Evolutionary conservation across 306 rosid genomes (phyloP), one percentile per base, ranked within the genome.

Genomic region (Malus fusca): DNA sequence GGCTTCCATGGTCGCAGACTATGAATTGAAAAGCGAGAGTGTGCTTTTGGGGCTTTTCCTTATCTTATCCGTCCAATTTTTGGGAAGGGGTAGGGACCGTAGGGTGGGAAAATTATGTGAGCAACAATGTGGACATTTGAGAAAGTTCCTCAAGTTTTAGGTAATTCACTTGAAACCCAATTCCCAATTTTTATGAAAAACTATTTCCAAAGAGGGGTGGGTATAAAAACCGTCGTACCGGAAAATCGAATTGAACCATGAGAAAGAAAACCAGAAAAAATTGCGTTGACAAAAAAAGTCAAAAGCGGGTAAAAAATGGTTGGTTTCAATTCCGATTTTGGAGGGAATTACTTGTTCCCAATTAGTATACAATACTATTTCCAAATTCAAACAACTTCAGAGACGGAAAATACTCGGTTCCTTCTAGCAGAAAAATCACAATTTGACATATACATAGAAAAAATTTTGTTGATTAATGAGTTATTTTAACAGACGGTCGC

Each of bases 1-100:
- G 61, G 96, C 91, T 51, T 91, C 98, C 97, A 94, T 94, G 68
- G 83, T 65, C 33, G 68, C 70, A 60, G 67, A 22, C 19, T 35
- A 10, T 18, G 37, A 51, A 23, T 66, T 26, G 62, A 46, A 61
- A 55, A 8, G 70, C 1, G 73, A 31, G 71, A 9, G 62, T 0
- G 62, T 0, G 10, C 21, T 26, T n/a, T 0, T 3, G 64, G 61
- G 19, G 42, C 42, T 21, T 59, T 37, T 48, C 79, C 86, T 76
- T 82, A 85, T 79, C 88, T 69, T 78, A 81, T 81, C 77, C 5
- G 6, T 17, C 68, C 18, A 11, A 56, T 30, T 30, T 52, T 21
- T 37, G 30, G 0, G 62, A 28, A 35, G 72, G 59, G 58, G 18
- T 3, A 42, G 64, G 35, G 23, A 30, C 33, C 5, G 33, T 30